Percentiles rank a stretch among this genome's conserved stretches.
These are phyloP conservation scores for slime mould (Dictyostelium discoideum) DNA, from an alignment of 78 protist genomes.

Conservation along the genomic window DNA sequence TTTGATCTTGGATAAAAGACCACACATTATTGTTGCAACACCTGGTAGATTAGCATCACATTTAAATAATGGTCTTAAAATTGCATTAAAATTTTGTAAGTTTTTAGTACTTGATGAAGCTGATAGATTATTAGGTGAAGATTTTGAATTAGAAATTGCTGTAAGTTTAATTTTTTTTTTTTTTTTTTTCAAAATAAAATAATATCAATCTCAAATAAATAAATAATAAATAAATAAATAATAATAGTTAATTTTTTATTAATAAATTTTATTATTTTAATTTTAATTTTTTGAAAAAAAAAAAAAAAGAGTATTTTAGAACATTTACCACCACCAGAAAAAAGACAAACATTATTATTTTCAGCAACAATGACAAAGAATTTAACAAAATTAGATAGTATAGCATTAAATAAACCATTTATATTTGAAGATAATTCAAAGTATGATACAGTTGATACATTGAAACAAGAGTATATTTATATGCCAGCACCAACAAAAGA, in stretches of 20 bases:
- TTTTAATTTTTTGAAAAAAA: neutral
- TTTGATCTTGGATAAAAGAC: slow-evolving; percentile 80
- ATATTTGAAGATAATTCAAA: slow-evolving; percentile 69
- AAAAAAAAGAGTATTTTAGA: slow-evolving; percentile 57
- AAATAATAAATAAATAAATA: no score
- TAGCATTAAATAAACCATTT: slow-evolving; percentile 41
- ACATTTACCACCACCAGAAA: slow-evolving; percentile 48
- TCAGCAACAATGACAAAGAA: slow-evolving; percentile 96
- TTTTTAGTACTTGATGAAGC: slow-evolving; percentile 95
- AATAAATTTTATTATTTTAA: no score
- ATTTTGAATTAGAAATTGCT: slow-evolving; percentile 82
- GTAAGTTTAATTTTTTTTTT: slow-evolving; percentile 33
- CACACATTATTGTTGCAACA: slow-evolving; percentile 98
- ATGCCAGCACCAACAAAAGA: slow-evolving; percentile 93
- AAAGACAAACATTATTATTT: slow-evolving; percentile 87
- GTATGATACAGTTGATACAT: slow-evolving; percentile 88
- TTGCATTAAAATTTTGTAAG: slow-evolving; percentile 48
- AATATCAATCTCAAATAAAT: no score
- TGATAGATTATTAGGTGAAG: slow-evolving; percentile 90
- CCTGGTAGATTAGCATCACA: slow-evolving; percentile 96
- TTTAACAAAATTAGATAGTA: slow-evolving; percentile 22
- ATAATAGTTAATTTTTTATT: no score
- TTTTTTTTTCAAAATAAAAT: neutral
- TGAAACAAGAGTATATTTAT: slow-evolving; percentile 93
- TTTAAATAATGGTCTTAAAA: slow-evolving; percentile 60